Percentiles rank a stretch among this genome's conserved stretches.
Conservation (phyloP, 345 rosid species). For the Syzygium jambos region DNA sequence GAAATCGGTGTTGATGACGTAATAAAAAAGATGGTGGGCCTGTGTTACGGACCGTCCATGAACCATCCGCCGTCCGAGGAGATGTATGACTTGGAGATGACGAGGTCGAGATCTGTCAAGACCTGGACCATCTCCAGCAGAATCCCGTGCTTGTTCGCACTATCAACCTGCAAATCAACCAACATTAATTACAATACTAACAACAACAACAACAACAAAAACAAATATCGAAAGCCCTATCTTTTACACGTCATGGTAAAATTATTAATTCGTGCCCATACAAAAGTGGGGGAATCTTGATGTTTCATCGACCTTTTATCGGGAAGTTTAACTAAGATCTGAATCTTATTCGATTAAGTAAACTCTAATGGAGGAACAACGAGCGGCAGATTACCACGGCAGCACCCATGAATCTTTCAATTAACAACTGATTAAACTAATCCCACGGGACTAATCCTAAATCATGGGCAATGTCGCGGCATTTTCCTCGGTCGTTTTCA, state of each 20-base stretch:
- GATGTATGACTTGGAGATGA: constrained; percentile 86
- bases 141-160: constrained; percentile 86
- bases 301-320: background rate
- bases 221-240: background rate
- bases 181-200: background rate
- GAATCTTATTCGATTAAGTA: background rate
- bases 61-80: constrained; percentile 96
- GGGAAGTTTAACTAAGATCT: background rate
- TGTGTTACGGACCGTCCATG: constrained; percentile 72
- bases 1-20: background rate
- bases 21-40: background rate
- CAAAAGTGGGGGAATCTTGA: background rate
- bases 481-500: background rate
- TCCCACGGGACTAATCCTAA: background rate
- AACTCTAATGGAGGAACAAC: background rate
- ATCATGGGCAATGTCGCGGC: background rate
- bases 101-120: constrained; percentile 90
- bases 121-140: constrained; percentile 93
- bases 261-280: background rate
- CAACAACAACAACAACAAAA: background rate
- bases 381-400: background rate
- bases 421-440: background rate
- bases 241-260: background rate
- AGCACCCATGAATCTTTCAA: background rate
- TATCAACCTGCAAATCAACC: constrained; percentile 56